A percentile compares a stretch with the other conserved stretches of the same genome.
Evolutionary conservation across 148 eudicot species (phyloP).

Genomic region (Diospyros kaki): DNA sequence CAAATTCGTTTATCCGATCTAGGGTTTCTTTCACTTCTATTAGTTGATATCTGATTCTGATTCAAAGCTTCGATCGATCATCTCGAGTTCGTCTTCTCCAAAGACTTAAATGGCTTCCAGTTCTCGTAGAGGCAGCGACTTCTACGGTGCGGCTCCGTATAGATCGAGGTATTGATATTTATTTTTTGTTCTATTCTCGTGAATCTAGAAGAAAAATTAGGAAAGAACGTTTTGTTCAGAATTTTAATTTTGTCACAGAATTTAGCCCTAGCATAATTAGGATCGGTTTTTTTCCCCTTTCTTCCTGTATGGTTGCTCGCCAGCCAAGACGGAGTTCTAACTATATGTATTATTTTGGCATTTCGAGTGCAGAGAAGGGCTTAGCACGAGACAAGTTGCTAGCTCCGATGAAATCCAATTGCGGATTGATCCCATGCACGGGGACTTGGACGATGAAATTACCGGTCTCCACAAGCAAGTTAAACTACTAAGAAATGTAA

Average conservation of each 20-base stretch:
- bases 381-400: conserved; percentile 57
- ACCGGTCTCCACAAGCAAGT: conserved; percentile 74
- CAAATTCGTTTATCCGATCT: not conserved
- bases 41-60: not conserved
- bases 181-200: not conserved
- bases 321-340: not conserved
- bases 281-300: not conserved
- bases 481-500: conserved; percentile 57
- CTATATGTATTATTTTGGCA: not conserved
- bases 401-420: conserved; percentile 65
- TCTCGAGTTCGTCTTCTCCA: conserved; percentile 4
- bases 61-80: not conserved
- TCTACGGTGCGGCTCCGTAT: conserved; percentile 41
- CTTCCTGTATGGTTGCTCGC: not conserved
- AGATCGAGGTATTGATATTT: conserved; percentile 47
- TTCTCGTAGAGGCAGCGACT: conserved; percentile 24
- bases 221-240: not conserved
- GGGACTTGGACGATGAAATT: conserved; percentile 67
- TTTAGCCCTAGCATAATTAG: not conserved
- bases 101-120: conserved; percentile 25
- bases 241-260: not conserved
- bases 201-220: not conserved
- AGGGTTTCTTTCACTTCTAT: not conserved
- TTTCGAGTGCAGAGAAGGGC: conserved; percentile 51
- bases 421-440: conserved; percentile 74